These are phyloP conservation scores for Cinnamomum micranthum DNA, from an alignment of 164 flowering plant genomes.

Conservation along the genomic window DNA sequence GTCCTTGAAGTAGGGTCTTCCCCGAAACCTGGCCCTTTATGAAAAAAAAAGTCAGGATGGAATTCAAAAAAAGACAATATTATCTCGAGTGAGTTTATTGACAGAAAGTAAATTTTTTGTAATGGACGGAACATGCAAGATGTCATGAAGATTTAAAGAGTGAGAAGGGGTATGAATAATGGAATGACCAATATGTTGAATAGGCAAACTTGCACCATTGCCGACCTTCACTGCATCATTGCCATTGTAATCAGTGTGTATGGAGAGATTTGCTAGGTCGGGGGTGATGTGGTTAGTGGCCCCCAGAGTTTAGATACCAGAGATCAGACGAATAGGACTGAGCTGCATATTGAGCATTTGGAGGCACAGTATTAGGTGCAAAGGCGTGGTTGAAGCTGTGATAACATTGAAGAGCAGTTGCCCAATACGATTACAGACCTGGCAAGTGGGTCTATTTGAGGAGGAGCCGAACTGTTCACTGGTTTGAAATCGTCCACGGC, in stretches of 20 bases:
- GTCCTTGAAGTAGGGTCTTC: neutral
- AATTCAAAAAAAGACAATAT: neutral
- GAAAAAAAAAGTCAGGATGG: neutral
- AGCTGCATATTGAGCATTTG: too few species aligned
- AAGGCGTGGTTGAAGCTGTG: too few species aligned
- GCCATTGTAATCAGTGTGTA: neutral
- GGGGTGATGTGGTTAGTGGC: neutral
- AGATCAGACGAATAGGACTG: too few species aligned
- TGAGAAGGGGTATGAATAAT: neutral
- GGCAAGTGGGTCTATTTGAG: too few species aligned
- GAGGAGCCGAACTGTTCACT: too few species aligned
- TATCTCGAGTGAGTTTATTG: neutral
- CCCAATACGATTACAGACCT: too few species aligned
- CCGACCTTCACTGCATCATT: neutral
- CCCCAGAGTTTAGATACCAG: too few species aligned
- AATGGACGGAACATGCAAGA: neutral
- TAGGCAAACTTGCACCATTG: constrained; percentile 4
- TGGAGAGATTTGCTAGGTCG: neutral
- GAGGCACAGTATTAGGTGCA: too few species aligned
- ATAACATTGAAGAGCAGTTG: too few species aligned
- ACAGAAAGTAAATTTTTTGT: neutral
- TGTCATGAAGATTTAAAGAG: neutral
- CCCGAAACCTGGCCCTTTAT: neutral
- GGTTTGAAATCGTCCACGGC: neutral
- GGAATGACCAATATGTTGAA: neutral